Base-by-base conservation (phyloP, 805 yeast species). In the Barnettozyma populi region DNA sequence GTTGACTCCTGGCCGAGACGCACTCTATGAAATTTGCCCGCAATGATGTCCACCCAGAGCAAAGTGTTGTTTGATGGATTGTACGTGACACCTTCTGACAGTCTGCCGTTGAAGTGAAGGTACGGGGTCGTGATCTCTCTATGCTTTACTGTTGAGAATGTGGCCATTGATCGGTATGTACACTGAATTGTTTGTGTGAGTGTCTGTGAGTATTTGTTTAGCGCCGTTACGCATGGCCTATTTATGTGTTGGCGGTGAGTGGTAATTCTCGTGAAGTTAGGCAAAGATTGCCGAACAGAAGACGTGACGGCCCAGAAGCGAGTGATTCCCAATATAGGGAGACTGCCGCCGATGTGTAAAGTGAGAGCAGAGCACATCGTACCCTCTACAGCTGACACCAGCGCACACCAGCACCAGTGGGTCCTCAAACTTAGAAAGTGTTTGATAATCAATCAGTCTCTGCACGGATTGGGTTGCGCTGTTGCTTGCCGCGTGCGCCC, bases 31-130 rank as follows among this genome's bases (percentile, higher is more conserved):
- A 71, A 21, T 39, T 62, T 57, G 1, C 67, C 67, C 45, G 56
- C 60, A 44, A 62, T 67, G 43, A 71, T 70, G 54, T 71, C 75
- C 7, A 70, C 69, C 75, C 75, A 71, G 21, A 66, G 53, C 19
- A 71, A 53, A 0, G 84, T 67, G 56, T 78, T 69, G 57, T 79
- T 79, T 37, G 75, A 68, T 3, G 72, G 71, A 51, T 82, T 79
- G 60, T 80, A 84, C 2, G 86, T 76, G 54, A 83, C 68, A 16
- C 90, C 90, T 60, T 85, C 94, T 8, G 80, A 68, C 5, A 85
- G 67, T 46, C 84, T 53, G n/a, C 64, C 64, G 13, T 43, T 44
- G 39, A 46, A 59, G 34, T 41, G 46, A 20, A 57, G 41, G 44
- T 56, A 55, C 9, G 59, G 52, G 25, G 51, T 23, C n/a, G 34